phyloP scores from a whole-genome alignment of 2,329 filamentous ascomycete genomes.

The Sporothrix luriei region DNA sequence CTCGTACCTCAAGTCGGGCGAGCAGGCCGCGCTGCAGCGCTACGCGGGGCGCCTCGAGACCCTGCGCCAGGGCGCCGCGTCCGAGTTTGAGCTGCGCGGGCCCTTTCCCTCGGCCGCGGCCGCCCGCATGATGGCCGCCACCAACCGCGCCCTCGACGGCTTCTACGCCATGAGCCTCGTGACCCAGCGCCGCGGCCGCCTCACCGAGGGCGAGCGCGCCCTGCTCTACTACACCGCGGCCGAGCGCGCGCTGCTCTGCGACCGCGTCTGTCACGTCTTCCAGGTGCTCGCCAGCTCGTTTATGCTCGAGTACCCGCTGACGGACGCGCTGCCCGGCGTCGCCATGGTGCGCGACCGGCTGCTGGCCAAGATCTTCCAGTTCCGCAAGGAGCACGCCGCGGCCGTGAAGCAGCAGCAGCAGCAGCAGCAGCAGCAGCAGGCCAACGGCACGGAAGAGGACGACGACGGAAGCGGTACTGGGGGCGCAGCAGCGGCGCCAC shows the following conservation, averaged over 20 bases:
- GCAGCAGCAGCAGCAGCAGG: background rate
- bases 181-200: constrained; percentile 74
- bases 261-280: constrained; percentile 85
- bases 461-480: background rate
- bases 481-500: background rate
- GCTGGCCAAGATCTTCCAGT: constrained; percentile 84
- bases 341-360: constrained; percentile 78
- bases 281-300: constrained; percentile 87
- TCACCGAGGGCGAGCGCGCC: constrained; percentile 78
- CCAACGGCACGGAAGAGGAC: background rate
- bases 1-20: constrained; percentile 82
- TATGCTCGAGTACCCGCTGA: constrained; percentile 92
- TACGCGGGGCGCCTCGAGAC: constrained; percentile 75
- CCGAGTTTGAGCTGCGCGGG: constrained; percentile 84
- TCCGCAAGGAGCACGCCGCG: constrained; percentile 66
- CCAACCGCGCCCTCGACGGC: constrained; percentile 82
- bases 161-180: constrained; percentile 97
- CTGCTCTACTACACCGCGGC: constrained; percentile 76
- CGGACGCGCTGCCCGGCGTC: constrained; percentile 83
- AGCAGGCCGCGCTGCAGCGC: constrained; percentile 83
- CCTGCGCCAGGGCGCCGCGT: constrained; percentile 71
- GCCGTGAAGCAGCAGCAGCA: constrained; percentile 29
- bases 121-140: constrained; percentile 74
- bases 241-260: constrained; percentile 79
- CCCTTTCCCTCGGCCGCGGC: constrained; percentile 79